Conservation (phyloP, 495 filamentous ascomycete genomes). For the Trichoderma virens region DNA sequence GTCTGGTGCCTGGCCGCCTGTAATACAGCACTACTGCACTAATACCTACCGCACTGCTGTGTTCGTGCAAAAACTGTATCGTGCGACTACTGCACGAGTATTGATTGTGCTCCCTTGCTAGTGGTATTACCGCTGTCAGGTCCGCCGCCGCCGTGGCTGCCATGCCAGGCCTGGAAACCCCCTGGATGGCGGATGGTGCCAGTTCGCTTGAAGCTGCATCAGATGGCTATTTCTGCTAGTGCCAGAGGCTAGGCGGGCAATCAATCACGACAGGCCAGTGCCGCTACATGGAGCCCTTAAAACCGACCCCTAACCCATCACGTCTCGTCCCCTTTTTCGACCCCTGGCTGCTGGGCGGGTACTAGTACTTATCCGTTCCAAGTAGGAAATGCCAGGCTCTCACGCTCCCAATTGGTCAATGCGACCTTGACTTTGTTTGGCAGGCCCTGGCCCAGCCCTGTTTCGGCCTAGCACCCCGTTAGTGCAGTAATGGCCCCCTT, state of each 20-base stretch:
- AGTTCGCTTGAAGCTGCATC: not conserved
- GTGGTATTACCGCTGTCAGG: constrained; percentile 1
- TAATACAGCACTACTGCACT: not conserved
- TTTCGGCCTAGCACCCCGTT: not conserved
- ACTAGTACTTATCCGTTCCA: not conserved
- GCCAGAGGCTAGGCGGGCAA: not conserved
- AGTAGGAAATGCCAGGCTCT: not conserved
- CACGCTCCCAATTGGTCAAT: not conserved
- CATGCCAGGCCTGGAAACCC: not conserved
- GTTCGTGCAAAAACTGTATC: too few relatives aligned
- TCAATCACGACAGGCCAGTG: not conserved
- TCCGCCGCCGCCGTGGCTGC: too few relatives aligned
- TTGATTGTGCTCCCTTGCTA: not conserved
- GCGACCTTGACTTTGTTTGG: not conserved
- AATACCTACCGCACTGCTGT: not conserved
- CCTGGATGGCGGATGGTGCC: not conserved
- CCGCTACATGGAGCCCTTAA: constrained; percentile 7
- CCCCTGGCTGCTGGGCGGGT: not conserved
- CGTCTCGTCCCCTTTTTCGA: constrained; percentile 7
- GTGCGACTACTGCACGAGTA: not conserved
- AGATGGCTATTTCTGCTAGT: not conserved
- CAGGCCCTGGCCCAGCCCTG: not conserved
- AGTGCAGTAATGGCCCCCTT: not conserved
- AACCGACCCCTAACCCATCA: constrained; percentile 6
- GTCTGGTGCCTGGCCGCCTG: too few relatives aligned